Base-by-base conservation (phyloP, 2,329 filamentous ascomycete species). In the Fusarium nisikadoi region DNA sequence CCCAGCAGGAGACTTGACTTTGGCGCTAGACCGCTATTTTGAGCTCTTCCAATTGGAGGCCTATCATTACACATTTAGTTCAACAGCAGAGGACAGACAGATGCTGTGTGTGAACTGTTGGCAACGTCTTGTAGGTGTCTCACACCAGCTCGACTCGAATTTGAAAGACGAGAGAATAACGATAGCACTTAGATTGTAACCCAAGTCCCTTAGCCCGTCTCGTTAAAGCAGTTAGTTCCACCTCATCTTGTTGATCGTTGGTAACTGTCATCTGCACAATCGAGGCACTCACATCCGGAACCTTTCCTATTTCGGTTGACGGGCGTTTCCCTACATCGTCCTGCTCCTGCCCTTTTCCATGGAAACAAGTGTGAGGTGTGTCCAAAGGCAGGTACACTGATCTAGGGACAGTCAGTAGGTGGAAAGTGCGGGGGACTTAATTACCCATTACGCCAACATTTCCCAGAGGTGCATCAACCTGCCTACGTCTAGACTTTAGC, bases 1-100 rank as follows among this genome's bases (percentile, higher is more conserved):
- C 47, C 39, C 49, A 39, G 33, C 25, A 39, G 49, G 49, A 36
- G 6, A 54, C 20, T 54, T 27, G 31, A 41, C 33, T 29, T 56
- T 60, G 33, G 63, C 64, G 33, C 66, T 75, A 77, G 76, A 77
- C 76, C 76, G 76, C 76, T 63, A 71, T 73, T 75, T 77, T 72
- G 50, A 29, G 41, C 57, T 76, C 78, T 79, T 79, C 78, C 78
- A 80, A 80, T 80, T 79, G 78, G 78, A 76, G 71, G 72, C 60
- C 63, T 61, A 75, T 73, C 62, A 79, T 79, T 80, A 78, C 75
- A 71, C 72, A 76, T 68, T 74, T 63, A 54, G 27, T 23, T 47
- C 49, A 52, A 19, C 49, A 57, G 54, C 42, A 42, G 50, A 46
- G 47, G 38, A 57, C 62, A 54, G 38, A 57, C 62, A 54, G 20